Conservation (phyloP, 306 rosid genomes). For the Cotoneaster glaucophyllus region DNA sequence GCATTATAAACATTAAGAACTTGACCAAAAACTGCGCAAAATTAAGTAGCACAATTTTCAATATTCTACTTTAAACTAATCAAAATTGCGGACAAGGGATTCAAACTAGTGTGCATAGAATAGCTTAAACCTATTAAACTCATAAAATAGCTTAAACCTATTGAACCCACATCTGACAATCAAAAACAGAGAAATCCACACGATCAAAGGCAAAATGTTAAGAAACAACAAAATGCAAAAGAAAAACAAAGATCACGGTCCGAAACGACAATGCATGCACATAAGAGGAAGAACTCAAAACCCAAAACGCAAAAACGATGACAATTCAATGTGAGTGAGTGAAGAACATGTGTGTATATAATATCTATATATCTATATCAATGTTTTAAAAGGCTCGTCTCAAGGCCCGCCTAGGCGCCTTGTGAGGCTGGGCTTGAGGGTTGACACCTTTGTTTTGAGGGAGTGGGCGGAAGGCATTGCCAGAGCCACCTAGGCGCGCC, state of each 20-base stretch:
- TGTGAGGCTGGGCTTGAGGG: no score
- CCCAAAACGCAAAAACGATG: constrained; percentile 1
- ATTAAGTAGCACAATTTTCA: no score
- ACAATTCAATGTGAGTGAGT: not conserved
- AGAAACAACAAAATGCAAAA: not conserved
- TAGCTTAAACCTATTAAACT: no score
- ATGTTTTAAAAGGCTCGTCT: no score
- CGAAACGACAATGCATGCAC: constrained; percentile 2
- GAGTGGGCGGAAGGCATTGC: no score
- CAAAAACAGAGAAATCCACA: not conserved
- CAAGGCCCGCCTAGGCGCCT: no score
- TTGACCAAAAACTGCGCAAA: not conserved
- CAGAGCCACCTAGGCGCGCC: no score
- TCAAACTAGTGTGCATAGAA: no score
- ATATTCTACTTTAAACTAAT: no score
- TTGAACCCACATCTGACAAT: not conserved
- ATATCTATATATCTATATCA: no score
- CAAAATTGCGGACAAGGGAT: no score
- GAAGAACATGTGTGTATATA: not conserved
- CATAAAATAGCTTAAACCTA: not conserved
- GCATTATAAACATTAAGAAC: not conserved
- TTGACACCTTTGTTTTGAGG: no score
- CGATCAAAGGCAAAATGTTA: not conserved
- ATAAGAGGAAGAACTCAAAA: not conserved
- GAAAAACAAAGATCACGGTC: not conserved